Percentiles rank a stretch among this genome's conserved stretches.
These are phyloP conservation scores for Plasmodium cynomolgi DNA, from an alignment of 169 alveolate genomes.

Conservation along the genomic window DNA sequence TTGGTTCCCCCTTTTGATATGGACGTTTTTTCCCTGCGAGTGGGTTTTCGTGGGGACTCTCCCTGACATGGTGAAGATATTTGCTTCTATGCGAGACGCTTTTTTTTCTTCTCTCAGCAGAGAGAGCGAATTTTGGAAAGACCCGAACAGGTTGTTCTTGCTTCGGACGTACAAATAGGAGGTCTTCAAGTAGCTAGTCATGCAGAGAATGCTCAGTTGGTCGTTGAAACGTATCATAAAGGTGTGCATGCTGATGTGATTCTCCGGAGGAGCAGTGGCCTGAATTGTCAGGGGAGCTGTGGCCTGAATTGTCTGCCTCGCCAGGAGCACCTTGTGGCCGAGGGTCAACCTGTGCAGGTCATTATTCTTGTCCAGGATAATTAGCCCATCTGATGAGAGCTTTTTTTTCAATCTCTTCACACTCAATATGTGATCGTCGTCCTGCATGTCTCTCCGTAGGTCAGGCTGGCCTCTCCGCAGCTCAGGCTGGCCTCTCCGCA, in stretches of 20 bases:
- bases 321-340: slow-evolving; percentile 13
- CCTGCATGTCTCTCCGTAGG: background rate
- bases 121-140: background rate
- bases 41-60: background rate
- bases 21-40: background rate
- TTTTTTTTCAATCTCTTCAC: slow-evolving; percentile 27
- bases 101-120: background rate
- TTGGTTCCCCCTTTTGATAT: background rate
- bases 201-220: slow-evolving; percentile 31
- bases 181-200: slow-evolving; percentile 24
- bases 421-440: slow-evolving; percentile 3
- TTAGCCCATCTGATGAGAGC: slow-evolving; percentile 11
- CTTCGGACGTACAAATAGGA: background rate
- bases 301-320: background rate
- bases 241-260: background rate
- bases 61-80: background rate
- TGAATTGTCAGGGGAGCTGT: background rate
- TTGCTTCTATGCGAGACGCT: background rate
- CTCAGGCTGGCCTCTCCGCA: background rate
- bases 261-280: background rate
- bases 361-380: slow-evolving; percentile 18
- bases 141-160: background rate
- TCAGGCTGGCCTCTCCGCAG: background rate
- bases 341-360: slow-evolving; percentile 2
- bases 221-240: slow-evolving; percentile 19